Conservation (phyloP, 345 rosid genomes). For the Citrus sp. region DNA sequence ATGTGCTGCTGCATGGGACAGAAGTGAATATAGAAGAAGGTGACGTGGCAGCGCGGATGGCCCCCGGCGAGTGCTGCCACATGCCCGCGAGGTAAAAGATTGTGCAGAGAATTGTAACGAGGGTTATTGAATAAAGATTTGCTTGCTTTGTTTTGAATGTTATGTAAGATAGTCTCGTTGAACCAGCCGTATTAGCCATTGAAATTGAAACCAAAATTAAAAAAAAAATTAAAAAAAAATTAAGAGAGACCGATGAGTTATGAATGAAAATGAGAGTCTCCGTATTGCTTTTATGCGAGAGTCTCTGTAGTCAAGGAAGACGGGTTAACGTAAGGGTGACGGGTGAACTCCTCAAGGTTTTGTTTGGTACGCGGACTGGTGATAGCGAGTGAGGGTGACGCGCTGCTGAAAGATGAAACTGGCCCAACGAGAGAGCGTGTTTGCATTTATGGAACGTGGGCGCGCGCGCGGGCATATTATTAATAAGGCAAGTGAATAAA, state of each 20-base stretch:
- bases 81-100: constrained; percentile 51
- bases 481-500: not conserved
- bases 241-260: too few relatives aligned
- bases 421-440: not conserved
- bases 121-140: constrained; percentile 41
- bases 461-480: too few relatives aligned
- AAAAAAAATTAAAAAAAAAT: not conserved
- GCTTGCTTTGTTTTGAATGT: constrained; percentile 36
- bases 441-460: not conserved
- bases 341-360: constrained; percentile 1
- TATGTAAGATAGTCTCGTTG: not conserved
- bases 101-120: constrained; percentile 42
- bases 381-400: not conserved
- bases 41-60: constrained; percentile 10
- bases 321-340: not conserved
- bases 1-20: constrained; percentile 1
- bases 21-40: not conserved
- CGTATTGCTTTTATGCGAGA: not conserved
- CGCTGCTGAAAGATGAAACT: not conserved
- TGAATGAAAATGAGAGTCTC: not conserved
- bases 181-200: constrained; percentile 13
- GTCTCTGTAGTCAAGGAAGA: not conserved
- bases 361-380: not conserved
- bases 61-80: constrained; percentile 37
- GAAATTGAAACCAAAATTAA: not conserved